Evolutionary conservation across 2,329 filamentous ascomycete species (phyloP), one percentile per base, ranked within the genome.

Genomic region (Ceratocystis cacaofunesta): DNA sequence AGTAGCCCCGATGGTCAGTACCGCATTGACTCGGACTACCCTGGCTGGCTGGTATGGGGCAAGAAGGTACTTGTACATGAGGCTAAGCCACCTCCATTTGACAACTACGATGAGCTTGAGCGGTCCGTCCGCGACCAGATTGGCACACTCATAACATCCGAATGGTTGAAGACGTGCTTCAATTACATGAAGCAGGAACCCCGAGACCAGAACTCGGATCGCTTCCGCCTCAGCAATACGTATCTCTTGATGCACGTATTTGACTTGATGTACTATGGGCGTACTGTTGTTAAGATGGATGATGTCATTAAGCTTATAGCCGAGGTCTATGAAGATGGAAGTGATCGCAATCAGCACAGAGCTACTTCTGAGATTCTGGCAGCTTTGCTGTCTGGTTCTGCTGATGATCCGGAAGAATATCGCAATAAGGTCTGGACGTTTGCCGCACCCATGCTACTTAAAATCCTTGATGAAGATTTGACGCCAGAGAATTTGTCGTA

Each of bases 141-240:
- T 71, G 94, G 92, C 61, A 81, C 82, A 65, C 79, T 91, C 52
- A 79, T 99, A 68, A 90, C 89, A 67, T 85, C 85, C 61, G 83
- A 90, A 32, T 99, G 94, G 95, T 86, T 96, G 70, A 83, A 83
- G 55, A 87, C 87, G 62, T 92, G 87, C 75, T 99, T 99, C 72
- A 88, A 86, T 28, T 97, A 92, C 73, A 82, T 97, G 77, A 97
- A 96, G 77, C 94, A 97, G 75, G 92, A 97, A 74, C 92, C 94
- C 1, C 85, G 92, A 57, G 92, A 97, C 72, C 76, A 84, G 0
- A 82, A 82, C 3, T 82, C 88, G 0, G 92, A 99, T 73, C 84
- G 92, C 64, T 97, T 99, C 78, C 84, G 92, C 65, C 92, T 95
- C 81, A 86, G 87, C 43, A 92, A 88, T 71, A 88, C 90, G 0